Evolutionary conservation across 495 filamentous ascomycete species (phyloP), one percentile per base, ranked within the genome.

Genomic region (Elaphomyces granulatus): DNA sequence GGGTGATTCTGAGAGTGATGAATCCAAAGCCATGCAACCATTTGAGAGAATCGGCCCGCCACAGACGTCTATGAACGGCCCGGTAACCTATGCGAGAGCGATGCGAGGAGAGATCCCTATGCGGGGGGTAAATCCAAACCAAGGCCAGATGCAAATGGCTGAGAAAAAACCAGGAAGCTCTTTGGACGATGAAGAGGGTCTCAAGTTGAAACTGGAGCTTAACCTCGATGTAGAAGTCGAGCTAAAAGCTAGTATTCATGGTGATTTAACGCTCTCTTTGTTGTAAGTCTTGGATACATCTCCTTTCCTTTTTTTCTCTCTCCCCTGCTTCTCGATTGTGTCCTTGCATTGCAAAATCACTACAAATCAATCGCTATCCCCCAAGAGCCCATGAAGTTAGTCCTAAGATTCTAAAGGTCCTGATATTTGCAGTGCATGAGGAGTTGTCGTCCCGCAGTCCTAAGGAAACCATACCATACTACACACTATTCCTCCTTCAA

Each of bases 181-280:
- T 8, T 47, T 58, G 15, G 49, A 58, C 20, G 61, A 68, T n/a
- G 51, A 67, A 37, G 63, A 68, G 9, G 64, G 64, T 43, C 67
- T 94, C 48, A 74, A 75, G 53, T 47, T 94, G 64, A 65, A 83
- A 48, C 56, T 94, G 36, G 85, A 93, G 48, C 55, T 93, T 42
- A 92, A 93, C 58, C 58, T 94, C 33, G 87, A 94, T 47, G 74
- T 93, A 42, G 81, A 92, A 63, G 73, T 93, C 10, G 77, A 86
- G 56, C 61, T 94, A 2, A 92, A 92, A 71, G 87, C 87, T 20
- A 81, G 77, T 51, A 90, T 94, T 49, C 81, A 88, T 43, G 84
- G 87, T 52, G 87, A 93, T 60, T 61, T 93, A 53, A 90, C 83
- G 36, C 49, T 94, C 40, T 76, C 81, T 43, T 67, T 94, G 43